A percentile compares a stretch with the other conserved stretches of the same genome.
Conservation (phyloP, 192 early-diverging fungal species). For the Chytriomyces hyalinus region DNA sequence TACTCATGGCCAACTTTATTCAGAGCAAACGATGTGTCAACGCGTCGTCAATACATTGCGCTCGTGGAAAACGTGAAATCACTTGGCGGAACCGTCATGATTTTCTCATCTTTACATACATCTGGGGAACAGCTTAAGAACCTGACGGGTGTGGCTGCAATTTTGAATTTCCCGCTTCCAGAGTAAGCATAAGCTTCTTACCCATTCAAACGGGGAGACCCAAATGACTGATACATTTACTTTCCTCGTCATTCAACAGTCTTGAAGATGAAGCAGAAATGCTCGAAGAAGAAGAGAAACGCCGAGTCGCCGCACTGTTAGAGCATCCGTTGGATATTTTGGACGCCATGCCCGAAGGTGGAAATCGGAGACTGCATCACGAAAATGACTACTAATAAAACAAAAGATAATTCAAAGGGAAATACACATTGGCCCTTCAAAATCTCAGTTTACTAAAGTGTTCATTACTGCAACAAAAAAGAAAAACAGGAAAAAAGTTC, state of each 20-base stretch:
- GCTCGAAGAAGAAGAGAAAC: slow-evolving; percentile 19
- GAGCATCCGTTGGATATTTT: slow-evolving; percentile 15
- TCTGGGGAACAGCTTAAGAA: slow-evolving; percentile 96
- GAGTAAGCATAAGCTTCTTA: slow-evolving; percentile 43
- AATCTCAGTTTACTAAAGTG: no score
- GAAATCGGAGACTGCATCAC: background rate
- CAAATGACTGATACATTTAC: no score
- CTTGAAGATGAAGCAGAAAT: slow-evolving; percentile 34
- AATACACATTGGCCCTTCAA: no score
- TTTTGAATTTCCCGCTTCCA: slow-evolving; percentile 89
- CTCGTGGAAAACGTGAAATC: slow-evolving; percentile 83
- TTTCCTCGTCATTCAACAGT: background rate
- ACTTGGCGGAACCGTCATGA: slow-evolving; percentile 75
- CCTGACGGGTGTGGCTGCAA: slow-evolving; percentile 93
- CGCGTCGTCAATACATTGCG: slow-evolving; percentile 82
- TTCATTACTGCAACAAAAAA: no score
- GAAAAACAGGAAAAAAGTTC: no score
- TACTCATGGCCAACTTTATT: slow-evolving; percentile 13
- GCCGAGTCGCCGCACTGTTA: background rate
- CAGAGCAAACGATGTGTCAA: slow-evolving; percentile 82
- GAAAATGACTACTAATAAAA: no score
- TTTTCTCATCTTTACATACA: slow-evolving; percentile 93
- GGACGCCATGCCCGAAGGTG: slow-evolving; percentile 26
- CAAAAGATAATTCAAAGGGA: no score
- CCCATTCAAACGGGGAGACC: background rate